Conservation (phyloP, 2,329 filamentous ascomycete species). For the Didymosphaeria variabile region DNA sequence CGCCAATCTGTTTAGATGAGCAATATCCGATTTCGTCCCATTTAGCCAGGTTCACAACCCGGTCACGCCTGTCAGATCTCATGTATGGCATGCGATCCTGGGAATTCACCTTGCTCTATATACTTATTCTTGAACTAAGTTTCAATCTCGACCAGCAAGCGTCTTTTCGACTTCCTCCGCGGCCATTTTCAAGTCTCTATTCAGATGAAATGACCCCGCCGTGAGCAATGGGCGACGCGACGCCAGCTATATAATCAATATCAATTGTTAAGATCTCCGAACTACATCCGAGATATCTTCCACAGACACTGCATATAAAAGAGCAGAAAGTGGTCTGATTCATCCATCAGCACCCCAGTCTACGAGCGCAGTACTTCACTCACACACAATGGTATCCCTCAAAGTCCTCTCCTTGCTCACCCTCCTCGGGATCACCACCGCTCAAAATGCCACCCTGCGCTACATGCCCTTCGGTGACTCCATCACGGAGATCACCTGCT, state of each 20-base stretch:
- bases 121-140: not conserved
- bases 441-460: constrained; percentile 34
- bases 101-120: not conserved
- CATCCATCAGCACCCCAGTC: not conserved
- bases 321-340: constrained; percentile 4
- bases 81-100: not conserved
- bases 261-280: not conserved
- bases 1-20: constrained; percentile 1
- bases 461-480: constrained; percentile 58
- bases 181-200: not conserved
- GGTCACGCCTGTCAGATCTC: not conserved
- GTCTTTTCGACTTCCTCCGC: not conserved
- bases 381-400: constrained; percentile 31
- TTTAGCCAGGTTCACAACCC: constrained; percentile 3
- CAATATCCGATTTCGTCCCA: not conserved
- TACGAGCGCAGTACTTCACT: too few relatives aligned
- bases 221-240: not conserved
- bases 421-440: constrained; percentile 22
- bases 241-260: not conserved
- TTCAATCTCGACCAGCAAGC: not conserved
- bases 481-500: constrained; percentile 57
- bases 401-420: constrained; percentile 28
- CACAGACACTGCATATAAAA: constrained; percentile 1
- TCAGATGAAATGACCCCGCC: not conserved
- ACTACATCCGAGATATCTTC: not conserved